phyloP scores from a whole-genome alignment of 2,329 filamentous ascomycete species.

The Hypoxylon sp. region DNA sequence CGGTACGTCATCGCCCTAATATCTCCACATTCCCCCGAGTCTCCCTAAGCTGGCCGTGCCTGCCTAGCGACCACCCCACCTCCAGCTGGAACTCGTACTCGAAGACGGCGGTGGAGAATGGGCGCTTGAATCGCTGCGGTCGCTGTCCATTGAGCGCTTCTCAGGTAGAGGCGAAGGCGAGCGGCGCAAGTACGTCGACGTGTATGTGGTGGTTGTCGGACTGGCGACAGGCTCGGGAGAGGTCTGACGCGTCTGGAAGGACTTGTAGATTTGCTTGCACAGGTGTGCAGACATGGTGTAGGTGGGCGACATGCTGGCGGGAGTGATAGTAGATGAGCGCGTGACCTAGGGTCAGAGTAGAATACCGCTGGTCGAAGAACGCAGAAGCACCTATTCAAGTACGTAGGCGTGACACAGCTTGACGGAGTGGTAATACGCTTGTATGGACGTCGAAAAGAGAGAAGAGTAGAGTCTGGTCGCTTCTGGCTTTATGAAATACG shows the following conservation, averaged over 20 bases:
- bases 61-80: slow-evolving; percentile 47
- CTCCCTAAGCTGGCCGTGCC: not conserved
- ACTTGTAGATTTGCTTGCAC: slow-evolving; percentile 70
- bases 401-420: not conserved
- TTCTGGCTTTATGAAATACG: slow-evolving; percentile 16
- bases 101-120: slow-evolving; percentile 48
- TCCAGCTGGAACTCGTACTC: slow-evolving; percentile 53
- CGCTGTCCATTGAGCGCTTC: slow-evolving; percentile 63
- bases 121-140: slow-evolving; percentile 54
- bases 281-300: slow-evolving; percentile 73
- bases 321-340: slow-evolving; percentile 12
- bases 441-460: slow-evolving; percentile 10
- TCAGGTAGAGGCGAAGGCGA: slow-evolving; percentile 54
- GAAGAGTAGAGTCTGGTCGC: not conserved
- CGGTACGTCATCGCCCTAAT: slow-evolving; percentile 31
- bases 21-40: slow-evolving; percentile 23
- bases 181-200: slow-evolving; percentile 44
- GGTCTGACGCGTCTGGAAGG: slow-evolving; percentile 65
- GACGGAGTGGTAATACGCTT: slow-evolving; percentile 14
- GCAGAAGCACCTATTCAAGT: not conserved
- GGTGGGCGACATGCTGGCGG: slow-evolving; percentile 65
- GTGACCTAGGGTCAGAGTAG: slow-evolving; percentile 17
- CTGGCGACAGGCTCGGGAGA: slow-evolving; percentile 52
- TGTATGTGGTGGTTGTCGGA: slow-evolving; percentile 45
- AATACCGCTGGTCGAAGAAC: not conserved